Conservation (phyloP, 257 asterid species). For the Handroanthus guayacan region DNA sequence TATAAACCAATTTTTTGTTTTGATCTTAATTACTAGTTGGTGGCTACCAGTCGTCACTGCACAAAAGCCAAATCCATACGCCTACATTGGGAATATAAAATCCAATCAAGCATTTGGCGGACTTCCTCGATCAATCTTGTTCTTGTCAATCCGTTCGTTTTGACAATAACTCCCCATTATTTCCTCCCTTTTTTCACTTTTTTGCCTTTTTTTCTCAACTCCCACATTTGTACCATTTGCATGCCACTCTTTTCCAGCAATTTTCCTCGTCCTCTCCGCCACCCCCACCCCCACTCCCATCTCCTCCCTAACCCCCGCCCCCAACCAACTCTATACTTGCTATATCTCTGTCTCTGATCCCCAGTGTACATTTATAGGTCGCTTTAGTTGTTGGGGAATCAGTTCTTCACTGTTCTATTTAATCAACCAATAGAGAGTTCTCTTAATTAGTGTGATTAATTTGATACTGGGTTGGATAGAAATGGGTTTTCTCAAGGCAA, state of each 20-base stretch:
- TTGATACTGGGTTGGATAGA: no score
- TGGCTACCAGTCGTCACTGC: no score
- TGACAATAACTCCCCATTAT: background rate
- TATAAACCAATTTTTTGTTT: no score
- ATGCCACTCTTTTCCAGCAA: constrained; percentile 31
- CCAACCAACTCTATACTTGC: no score
- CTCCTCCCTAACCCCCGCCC: no score
- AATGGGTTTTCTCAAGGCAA: constrained; percentile 67
- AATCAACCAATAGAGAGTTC: background rate
- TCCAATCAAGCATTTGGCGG: constrained; percentile 19
- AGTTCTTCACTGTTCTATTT: background rate
- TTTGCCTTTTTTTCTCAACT: constrained; percentile 17
- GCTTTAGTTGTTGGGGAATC: constrained; percentile 26
- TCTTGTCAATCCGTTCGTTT: background rate
- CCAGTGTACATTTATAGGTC: constrained; percentile 9
- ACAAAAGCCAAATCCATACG: no score
- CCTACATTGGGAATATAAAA: background rate
- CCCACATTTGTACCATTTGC: constrained; percentile 29
- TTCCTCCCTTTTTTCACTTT: background rate
- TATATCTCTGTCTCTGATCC: background rate
- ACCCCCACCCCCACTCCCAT: constrained; percentile 8
- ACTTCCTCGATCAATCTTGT: background rate
- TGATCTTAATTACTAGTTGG: no score
- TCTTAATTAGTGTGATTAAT: no score
- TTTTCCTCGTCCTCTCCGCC: constrained; percentile 47